Evolutionary conservation across 73 alveolate species (phyloP).

Genomic region (Tetrahymena malaccensis): DNA sequence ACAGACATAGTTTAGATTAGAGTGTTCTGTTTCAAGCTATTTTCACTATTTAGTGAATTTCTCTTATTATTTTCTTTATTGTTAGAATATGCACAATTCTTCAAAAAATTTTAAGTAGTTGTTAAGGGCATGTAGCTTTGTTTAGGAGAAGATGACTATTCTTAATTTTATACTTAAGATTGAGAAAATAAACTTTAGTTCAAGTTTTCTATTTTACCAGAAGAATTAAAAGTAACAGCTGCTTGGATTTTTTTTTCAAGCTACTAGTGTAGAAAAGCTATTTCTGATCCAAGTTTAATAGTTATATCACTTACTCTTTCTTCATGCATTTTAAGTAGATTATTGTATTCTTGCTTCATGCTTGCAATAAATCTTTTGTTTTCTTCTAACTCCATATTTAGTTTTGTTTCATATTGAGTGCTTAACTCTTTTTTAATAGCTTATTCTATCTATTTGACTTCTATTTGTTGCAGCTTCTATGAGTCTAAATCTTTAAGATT

Average conservation of each 20-base stretch:
- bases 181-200: neutral
- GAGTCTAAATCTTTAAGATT: neutral
- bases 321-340: neutral
- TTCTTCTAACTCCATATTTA: neutral
- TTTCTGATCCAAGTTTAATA: neutral
- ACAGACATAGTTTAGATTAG: neutral
- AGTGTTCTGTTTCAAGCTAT: neutral
- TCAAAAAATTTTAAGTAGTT: neutral
- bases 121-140: neutral
- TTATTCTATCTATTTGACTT: neutral
- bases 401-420: neutral
- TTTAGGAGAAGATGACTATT: neutral
- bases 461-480: neutral
- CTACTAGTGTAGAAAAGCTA: neutral
- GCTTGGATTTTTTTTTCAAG: neutral
- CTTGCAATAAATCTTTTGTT: neutral
- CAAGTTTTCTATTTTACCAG: neutral
- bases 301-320: neutral
- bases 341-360: neutral
- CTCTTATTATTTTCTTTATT: neutral
- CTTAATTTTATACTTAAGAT: neutral
- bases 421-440: neutral
- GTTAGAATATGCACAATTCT: neutral
- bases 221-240: neutral
- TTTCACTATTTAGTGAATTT: neutral